phyloP scores from a whole-genome alignment of 306 rosid genomes.

The Trichosanthes cucumerina region DNA sequence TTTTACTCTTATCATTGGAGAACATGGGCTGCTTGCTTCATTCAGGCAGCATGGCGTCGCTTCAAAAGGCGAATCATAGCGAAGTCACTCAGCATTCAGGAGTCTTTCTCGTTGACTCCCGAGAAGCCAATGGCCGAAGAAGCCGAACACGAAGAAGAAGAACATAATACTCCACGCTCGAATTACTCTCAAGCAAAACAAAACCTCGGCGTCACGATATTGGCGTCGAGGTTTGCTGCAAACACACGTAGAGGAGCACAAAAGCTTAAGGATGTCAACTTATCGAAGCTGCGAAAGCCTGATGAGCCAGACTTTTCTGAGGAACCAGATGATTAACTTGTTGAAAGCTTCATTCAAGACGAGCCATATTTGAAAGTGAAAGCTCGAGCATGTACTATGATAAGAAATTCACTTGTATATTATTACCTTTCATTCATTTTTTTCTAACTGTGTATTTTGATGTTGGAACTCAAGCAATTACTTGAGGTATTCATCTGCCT shows the following conservation, averaged over 20 bases:
- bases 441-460: not conserved
- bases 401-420: constrained; percentile 6
- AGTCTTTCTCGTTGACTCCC: constrained; percentile 27
- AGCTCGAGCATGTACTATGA: not conserved
- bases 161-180: constrained; percentile 10
- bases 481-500: not conserved
- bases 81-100: constrained; percentile 43
- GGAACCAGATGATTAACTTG: constrained; percentile 39
- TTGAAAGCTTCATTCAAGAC: not conserved
- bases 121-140: constrained; percentile 22
- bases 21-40: constrained; percentile 92
- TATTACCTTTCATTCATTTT: constrained; percentile 1
- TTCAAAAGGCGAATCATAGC: constrained; percentile 48
- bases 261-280: constrained; percentile 42
- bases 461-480: not conserved
- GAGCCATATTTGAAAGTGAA: not conserved
- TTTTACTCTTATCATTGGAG: constrained; percentile 95
- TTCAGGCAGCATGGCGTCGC: constrained; percentile 81
- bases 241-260: constrained; percentile 69
- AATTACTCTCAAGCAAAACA: constrained; percentile 45
- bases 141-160: constrained; percentile 17
- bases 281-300: constrained; percentile 73
- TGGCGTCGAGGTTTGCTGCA: constrained; percentile 80
- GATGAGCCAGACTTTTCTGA: constrained; percentile 82
- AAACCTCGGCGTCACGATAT: constrained; percentile 48